A percentile compares a stretch with the other conserved stretches of the same genome.
phyloP scores from a whole-genome alignment of 176 grass and related monocot species.

The Carex parvula region DNA sequence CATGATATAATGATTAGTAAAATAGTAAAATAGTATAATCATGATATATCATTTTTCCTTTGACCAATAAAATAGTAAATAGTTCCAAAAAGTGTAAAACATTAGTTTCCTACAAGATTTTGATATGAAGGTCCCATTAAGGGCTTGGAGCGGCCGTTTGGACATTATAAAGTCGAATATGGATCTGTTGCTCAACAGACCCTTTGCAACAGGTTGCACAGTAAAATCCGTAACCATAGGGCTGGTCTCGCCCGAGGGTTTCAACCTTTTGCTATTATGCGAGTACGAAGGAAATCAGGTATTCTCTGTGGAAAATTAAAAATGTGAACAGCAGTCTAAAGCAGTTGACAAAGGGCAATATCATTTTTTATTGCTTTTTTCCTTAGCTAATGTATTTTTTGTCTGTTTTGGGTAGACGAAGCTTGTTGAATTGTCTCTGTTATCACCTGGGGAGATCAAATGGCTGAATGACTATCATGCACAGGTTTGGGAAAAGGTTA shows the following conservation, averaged over 20 bases:
- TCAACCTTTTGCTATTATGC: neutral
- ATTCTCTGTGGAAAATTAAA: neutral
- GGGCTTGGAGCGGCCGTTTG: neutral
- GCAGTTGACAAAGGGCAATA: slow-evolving; percentile 2
- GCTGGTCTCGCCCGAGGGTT: too few relatives aligned
- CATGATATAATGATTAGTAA: neutral
- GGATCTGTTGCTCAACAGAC: neutral
- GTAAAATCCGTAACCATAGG: neutral
- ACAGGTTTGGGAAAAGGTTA: slow-evolving; percentile 85
- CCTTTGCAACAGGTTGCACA: neutral
- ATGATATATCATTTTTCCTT: neutral
- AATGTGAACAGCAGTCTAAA: neutral
- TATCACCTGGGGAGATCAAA: slow-evolving; percentile 64
- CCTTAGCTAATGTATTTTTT: neutral
- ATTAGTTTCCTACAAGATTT: neutral
- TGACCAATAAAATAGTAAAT: too few relatives aligned
- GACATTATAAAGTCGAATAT: slow-evolving; percentile 4
- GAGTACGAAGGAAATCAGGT: neutral
- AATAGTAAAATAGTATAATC: neutral
- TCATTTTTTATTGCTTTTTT: neutral
- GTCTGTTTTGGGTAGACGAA: slow-evolving; percentile 43
- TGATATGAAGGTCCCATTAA: neutral
- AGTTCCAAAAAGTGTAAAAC: neutral
- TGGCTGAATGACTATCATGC: slow-evolving; percentile 82
- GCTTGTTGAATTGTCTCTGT: slow-evolving; percentile 56